Evolutionary conservation across 1,139 yeast genomes (phyloP).

Genomic region (Blastobotrys capitulatus): DNA sequence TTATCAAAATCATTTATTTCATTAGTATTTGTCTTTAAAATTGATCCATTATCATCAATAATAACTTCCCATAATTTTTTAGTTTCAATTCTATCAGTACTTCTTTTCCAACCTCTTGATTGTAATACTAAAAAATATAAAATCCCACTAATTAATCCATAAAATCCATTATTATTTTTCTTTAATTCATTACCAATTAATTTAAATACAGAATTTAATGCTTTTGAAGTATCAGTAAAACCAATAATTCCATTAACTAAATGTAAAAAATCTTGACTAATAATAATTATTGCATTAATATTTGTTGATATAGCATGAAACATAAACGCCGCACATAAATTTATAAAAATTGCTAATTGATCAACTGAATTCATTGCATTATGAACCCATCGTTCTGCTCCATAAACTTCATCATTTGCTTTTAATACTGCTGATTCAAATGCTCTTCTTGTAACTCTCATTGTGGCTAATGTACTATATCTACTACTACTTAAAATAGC

Average conservation of each 20-base stretch:
- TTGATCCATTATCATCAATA: constrained; percentile 31
- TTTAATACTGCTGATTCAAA: constrained; percentile 28
- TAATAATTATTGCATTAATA: constrained; percentile 22
- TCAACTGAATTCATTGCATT: constrained; percentile 22
- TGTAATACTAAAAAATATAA: constrained; percentile 31
- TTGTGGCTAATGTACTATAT: constrained; percentile 25
- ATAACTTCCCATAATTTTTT: constrained; percentile 31
- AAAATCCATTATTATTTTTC: constrained; percentile 25
- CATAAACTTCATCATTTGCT: constrained; percentile 30
- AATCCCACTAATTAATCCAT: constrained; percentile 28
- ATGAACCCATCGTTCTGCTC: constrained; percentile 22
- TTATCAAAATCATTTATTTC: constrained; percentile 21
- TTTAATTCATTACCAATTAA: constrained; percentile 29
- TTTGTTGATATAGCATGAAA: constrained; percentile 29
- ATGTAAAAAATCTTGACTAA: constrained; percentile 32
- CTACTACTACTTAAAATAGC: constrained; percentile 28
- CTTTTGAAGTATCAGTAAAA: constrained; percentile 32
- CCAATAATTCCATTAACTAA: constrained; percentile 32
- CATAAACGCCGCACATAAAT: constrained; percentile 28
- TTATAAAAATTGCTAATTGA: constrained; percentile 28
- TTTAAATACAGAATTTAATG: constrained; percentile 29
- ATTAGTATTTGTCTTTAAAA: constrained; percentile 18
- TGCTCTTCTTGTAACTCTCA: constrained; percentile 29
- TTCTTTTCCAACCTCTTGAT: constrained; percentile 24
- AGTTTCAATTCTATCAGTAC: neutral